A percentile compares a stretch with the other conserved stretches of the same genome.
phyloP scores from a whole-genome alignment of 805 yeast species.

The Yarrowia bubula region DNA sequence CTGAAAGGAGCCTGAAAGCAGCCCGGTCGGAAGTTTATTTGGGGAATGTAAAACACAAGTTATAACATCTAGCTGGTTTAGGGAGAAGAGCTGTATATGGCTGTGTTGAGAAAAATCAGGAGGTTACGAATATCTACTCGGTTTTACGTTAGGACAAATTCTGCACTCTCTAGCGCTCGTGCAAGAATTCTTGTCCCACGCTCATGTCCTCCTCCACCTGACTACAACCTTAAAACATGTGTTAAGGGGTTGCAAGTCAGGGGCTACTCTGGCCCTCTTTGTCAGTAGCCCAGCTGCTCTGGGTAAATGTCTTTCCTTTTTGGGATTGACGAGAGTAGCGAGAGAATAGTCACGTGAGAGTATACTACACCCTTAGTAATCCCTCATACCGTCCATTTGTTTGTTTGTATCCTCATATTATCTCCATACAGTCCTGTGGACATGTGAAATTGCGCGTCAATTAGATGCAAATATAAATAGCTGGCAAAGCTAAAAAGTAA shows the following conservation, averaged over 20 bases:
- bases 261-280: conserved; percentile 15
- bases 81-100: too few relatives aligned
- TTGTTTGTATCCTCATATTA: too few relatives aligned
- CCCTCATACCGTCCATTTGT: too few relatives aligned
- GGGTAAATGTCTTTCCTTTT: conserved; percentile 7
- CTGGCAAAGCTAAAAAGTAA: not conserved
- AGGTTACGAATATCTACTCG: too few relatives aligned
- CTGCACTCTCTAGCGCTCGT: not conserved
- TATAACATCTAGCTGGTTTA: too few relatives aligned
- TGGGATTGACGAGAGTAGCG: not conserved
- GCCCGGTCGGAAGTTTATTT: not conserved
- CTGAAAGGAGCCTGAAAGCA: conserved; percentile 22
- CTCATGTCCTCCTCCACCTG: conserved; percentile 17
- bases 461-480: conserved; percentile 21
- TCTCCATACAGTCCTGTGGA: too few relatives aligned
- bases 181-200: not conserved
- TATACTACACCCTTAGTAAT: too few relatives aligned
- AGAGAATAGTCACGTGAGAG: too few relatives aligned
- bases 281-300: conserved; percentile 6
- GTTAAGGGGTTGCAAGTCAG: conserved; percentile 26
- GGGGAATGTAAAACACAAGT: too few relatives aligned
- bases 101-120: too few relatives aligned
- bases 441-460: conserved; percentile 22
- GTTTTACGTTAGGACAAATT: too few relatives aligned
- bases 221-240: conserved; percentile 17